These are phyloP conservation scores for Dendrocalamus latiflorus DNA, from an alignment of 202 grass and related monocot species.

Conservation along the genomic window DNA sequence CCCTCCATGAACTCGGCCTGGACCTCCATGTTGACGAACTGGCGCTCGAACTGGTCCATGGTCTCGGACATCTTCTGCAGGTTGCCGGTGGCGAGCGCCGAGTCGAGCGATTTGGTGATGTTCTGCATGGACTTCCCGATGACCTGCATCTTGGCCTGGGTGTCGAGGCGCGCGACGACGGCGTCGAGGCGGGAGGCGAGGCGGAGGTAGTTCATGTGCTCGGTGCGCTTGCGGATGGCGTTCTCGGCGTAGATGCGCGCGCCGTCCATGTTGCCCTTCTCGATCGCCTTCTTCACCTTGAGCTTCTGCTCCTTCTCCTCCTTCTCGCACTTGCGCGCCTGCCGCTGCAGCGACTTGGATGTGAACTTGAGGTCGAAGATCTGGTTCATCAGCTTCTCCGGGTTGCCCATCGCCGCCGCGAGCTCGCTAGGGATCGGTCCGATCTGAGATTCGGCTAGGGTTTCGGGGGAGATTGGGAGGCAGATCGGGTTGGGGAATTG, in stretches of 20 bases:
- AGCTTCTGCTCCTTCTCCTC: conserved; percentile 96
- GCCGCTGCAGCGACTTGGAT: conserved; percentile 85
- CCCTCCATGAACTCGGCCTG: conserved; percentile 99
- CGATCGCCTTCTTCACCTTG: conserved; percentile 98
- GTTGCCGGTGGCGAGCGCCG: conserved; percentile 70
- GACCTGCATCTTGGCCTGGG: conserved; percentile 97
- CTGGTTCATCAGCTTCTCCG: conserved; percentile 96
- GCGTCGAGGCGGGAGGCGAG: conserved; percentile 94
- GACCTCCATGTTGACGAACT: conserved; percentile 99
- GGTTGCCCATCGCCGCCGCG: conserved; percentile 64
- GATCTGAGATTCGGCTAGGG: not conserved
- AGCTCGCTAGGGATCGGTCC: not conserved
- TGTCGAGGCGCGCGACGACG: conserved; percentile 85
- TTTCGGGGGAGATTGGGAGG: not conserved
- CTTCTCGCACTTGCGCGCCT: conserved; percentile 97
- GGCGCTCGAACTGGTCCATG: conserved; percentile 83
- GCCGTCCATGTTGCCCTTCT: conserved; percentile 95
- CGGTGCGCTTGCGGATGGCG: conserved; percentile 89
- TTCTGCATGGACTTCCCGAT: conserved; percentile 84
- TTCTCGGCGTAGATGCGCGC: conserved; percentile 98
- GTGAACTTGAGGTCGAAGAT: conserved; percentile 97
- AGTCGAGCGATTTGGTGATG: conserved; percentile 87
- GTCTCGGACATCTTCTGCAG: conserved; percentile 99
- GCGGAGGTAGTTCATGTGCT: conserved; percentile 97
- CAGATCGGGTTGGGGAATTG: not conserved